These are phyloP conservation scores for Tanacetum coccineum DNA, from an alignment of 129 eudicot genomes.

Conservation along the genomic window DNA sequence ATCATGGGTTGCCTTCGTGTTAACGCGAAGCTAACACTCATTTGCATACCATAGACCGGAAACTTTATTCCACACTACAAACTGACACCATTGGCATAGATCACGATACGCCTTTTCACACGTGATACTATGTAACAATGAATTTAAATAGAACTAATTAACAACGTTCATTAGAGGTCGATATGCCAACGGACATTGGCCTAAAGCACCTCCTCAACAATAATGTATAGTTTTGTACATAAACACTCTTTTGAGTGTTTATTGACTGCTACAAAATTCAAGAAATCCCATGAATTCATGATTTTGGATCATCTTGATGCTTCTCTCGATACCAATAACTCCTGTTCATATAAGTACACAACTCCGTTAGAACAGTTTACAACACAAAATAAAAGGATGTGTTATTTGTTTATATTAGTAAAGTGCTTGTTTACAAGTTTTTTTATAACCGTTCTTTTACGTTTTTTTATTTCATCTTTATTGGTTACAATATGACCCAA, in stretches of 20 bases:
- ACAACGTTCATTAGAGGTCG: not conserved
- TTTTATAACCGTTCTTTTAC: not conserved
- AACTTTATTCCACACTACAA: constrained; percentile 19
- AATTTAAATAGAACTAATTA: constrained; percentile 1
- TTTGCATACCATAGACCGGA: not conserved
- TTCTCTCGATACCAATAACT: constrained; percentile 63
- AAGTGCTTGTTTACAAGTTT: too few species aligned
- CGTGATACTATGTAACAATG: not conserved
- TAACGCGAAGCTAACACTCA: constrained; percentile 33
- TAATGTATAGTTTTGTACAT: not conserved
- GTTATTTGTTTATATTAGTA: too few species aligned
- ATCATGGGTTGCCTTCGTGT: constrained; percentile 30
- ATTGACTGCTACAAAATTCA: constrained; percentile 73
- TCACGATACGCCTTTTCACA: constrained; percentile 11
- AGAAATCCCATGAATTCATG: constrained; percentile 96
- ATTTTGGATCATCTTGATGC: constrained; percentile 69
- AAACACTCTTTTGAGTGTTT: not conserved
- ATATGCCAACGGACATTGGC: constrained; percentile 39
- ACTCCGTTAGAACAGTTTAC: not conserved
- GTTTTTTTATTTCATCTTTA: not conserved
- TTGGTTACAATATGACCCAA: too few species aligned
- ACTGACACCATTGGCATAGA: not conserved
- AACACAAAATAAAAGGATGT: not conserved
- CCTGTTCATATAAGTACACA: constrained; percentile 39
- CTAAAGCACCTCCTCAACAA: constrained; percentile 22